Evolutionary conservation across 2,329 filamentous ascomycete genomes (phyloP).

Genomic region (Claviceps quebecensis): DNA sequence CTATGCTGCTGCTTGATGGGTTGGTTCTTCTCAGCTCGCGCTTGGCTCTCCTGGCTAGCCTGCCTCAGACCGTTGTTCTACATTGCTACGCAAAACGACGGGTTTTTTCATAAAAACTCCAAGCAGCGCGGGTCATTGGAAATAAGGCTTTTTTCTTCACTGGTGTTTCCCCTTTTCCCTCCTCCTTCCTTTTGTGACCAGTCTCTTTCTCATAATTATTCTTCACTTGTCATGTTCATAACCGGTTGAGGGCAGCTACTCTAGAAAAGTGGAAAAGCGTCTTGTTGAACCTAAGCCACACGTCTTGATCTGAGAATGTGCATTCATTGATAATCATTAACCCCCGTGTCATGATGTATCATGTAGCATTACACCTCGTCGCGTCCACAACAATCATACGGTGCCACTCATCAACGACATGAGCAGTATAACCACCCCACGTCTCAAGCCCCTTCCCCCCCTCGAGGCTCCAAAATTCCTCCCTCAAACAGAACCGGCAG

Average conservation of each 20-base stretch:
- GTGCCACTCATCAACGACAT: neutral
- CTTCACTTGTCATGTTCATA: neutral
- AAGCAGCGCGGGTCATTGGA: conserved; percentile 2
- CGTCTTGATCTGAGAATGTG: no score
- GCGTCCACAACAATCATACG: neutral
- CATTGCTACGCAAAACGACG: neutral
- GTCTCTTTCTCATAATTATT: no score
- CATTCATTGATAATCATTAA: neutral
- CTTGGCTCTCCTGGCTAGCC: conserved; percentile 2
- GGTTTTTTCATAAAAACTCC: neutral
- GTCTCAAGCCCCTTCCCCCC: no score
- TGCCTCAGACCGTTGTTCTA: conserved; percentile 1
- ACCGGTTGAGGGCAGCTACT: neutral
- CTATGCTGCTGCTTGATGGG: no score
- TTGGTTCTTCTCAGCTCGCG: no score
- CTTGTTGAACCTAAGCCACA: no score
- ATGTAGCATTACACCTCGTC: neutral
- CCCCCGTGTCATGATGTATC: neutral
- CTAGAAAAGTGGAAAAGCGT: no score
- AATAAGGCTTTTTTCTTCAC: neutral
- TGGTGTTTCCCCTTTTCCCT: neutral
- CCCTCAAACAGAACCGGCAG: no score
- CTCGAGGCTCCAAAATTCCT: no score
- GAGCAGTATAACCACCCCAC: no score
- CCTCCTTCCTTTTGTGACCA: neutral